Conservation (phyloP, 164 flowering plant species). For the Tetracentron sinense region DNA sequence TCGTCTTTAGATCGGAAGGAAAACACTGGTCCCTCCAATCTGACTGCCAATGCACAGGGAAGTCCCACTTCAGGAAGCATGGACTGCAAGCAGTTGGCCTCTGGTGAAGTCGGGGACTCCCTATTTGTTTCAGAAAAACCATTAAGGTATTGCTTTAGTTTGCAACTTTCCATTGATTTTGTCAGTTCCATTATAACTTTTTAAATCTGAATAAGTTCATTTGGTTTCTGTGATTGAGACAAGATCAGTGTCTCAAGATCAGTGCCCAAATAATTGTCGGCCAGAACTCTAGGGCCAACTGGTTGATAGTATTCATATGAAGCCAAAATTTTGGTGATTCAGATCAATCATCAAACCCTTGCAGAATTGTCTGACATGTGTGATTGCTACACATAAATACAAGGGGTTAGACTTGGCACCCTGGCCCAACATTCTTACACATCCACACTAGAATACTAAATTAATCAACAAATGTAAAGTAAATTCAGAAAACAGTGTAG, state of each 20-base stretch:
- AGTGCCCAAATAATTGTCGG: not conserved
- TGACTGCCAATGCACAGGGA: conserved; percentile 8
- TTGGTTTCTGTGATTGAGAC: not conserved
- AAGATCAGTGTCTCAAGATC: not conserved
- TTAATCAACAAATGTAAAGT: too few species aligned
- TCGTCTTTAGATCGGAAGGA: conserved; percentile 27
- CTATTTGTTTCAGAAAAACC: conserved; percentile 20
- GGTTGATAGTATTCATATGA: not conserved
- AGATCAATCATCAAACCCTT: not conserved
- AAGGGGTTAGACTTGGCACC: too few species aligned
- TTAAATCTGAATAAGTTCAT: not conserved
- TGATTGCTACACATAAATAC: too few species aligned
- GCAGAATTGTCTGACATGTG: too few species aligned
- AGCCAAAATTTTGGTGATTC: not conserved
- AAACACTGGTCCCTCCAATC: conserved; percentile 1
- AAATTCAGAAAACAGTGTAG: too few species aligned
- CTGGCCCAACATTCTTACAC: too few species aligned
- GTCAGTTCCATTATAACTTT: conserved; percentile 19
- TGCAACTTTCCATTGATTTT: not conserved
- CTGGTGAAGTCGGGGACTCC: conserved; percentile 19
- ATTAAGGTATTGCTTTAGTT: conserved; percentile 34
- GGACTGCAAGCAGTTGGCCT: conserved; percentile 14
- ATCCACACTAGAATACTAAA: too few species aligned
- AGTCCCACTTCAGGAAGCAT: conserved; percentile 21
- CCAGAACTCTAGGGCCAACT: not conserved